Evolutionary conservation across 169 alveolate genomes (phyloP).

Genomic region (Babesia sp.): DNA sequence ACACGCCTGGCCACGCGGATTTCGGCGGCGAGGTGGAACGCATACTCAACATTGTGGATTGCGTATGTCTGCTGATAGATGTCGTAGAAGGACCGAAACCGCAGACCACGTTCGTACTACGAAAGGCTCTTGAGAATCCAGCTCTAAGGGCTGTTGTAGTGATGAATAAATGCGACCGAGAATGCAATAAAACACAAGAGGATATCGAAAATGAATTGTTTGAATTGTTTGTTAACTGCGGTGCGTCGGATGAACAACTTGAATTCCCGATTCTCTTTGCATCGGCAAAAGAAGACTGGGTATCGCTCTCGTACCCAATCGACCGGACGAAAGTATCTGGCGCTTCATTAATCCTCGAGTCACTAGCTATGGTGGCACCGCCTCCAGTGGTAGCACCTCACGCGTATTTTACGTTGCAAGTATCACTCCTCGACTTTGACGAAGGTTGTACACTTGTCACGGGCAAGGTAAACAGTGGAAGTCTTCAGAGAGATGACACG

Average conservation of each 20-base stretch:
- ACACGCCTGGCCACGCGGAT: conserved; percentile 95
- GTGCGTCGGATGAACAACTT: conserved; percentile 89
- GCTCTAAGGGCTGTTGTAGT: conserved; percentile 72
- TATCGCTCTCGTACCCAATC: conserved; percentile 53
- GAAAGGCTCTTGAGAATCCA: conserved; percentile 79
- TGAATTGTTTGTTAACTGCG: conserved; percentile 86
- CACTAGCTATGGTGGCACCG: conserved; percentile 43
- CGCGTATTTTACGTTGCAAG: conserved; percentile 72
- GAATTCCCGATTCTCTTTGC: conserved; percentile 91
- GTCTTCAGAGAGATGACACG: conserved; percentile 69
- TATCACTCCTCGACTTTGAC: conserved; percentile 74
- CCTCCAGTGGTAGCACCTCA: conserved; percentile 37
- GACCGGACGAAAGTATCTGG: conserved; percentile 5
- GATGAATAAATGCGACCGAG: conserved; percentile 78
- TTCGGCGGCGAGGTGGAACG: conserved; percentile 98
- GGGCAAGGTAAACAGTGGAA: conserved; percentile 81
- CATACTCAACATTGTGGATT: conserved; percentile 94
- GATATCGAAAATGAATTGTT: conserved; percentile 92
- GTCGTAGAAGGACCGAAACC: conserved; percentile 95
- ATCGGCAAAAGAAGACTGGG: conserved; percentile 89
- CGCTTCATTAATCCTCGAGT: conserved; percentile 40
- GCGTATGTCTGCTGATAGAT: conserved; percentile 93
- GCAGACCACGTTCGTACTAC: conserved; percentile 82
- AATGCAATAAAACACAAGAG: conserved; percentile 73
- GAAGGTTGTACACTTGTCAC: conserved; percentile 78